phyloP scores from a whole-genome alignment of 1,139 yeast species.

The Protomyces pachydermus region DNA sequence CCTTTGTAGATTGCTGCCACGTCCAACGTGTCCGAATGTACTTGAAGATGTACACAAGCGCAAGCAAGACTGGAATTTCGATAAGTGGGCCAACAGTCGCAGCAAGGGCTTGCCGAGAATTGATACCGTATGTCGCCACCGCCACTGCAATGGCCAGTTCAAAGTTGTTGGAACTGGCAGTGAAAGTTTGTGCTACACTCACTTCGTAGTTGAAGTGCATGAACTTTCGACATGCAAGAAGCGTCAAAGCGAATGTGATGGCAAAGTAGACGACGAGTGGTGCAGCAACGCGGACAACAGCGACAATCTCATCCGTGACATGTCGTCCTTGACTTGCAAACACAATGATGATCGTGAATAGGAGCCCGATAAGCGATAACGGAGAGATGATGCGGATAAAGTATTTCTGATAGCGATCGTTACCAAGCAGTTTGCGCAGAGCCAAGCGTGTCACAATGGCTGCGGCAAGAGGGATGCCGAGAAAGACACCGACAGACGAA shows the following conservation, averaged over 20 bases:
- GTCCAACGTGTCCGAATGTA: conserved; percentile 3
- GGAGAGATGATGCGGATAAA: conserved; percentile 48
- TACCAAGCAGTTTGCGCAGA: conserved; percentile 32
- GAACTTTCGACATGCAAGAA: conserved; percentile 35
- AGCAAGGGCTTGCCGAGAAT: conserved; percentile 54
- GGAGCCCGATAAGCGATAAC: conserved; percentile 50
- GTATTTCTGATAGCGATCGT: conserved; percentile 38
- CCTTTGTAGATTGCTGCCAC: conserved; percentile 28
- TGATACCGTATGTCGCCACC: conserved; percentile 51
- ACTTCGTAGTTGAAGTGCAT: conserved; percentile 45
- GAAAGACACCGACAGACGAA: conserved; percentile 50
- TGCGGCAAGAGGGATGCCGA: conserved; percentile 52
- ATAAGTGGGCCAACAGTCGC: conserved; percentile 58
- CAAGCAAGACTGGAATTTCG: conserved; percentile 52
- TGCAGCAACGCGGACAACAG: conserved; percentile 50
- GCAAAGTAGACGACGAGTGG: conserved; percentile 51
- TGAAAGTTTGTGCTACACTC: conserved; percentile 51
- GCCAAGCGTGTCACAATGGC: conserved; percentile 47
- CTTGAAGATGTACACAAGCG: conserved; percentile 20
- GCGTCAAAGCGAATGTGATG: conserved; percentile 49
- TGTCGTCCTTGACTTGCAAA: conserved; percentile 53
- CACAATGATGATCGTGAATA: conserved; percentile 52
- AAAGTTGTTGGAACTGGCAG: conserved; percentile 56
- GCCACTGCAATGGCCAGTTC: conserved; percentile 55
- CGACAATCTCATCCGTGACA: conserved; percentile 49